Conservation (phyloP, 176 grass and related monocot species). For the Lolium perenne region DNA sequence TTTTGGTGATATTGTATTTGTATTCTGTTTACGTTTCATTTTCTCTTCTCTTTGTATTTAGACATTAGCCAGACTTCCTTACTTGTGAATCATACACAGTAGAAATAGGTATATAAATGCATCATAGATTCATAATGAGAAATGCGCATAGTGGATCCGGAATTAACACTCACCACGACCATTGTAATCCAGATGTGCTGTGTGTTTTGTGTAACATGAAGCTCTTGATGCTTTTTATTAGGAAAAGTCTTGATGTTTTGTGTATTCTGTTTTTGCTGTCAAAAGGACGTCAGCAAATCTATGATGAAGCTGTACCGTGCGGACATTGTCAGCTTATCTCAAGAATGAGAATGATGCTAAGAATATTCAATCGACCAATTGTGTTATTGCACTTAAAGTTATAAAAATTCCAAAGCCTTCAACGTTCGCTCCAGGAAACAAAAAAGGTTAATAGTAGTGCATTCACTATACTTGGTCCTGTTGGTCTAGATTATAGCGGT, state of each 20-base stretch:
- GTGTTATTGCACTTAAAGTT: not conserved
- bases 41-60: not conserved
- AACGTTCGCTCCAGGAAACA: not conserved
- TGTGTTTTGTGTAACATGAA: not conserved
- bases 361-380: not conserved
- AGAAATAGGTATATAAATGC: not conserved
- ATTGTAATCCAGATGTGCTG: not conserved
- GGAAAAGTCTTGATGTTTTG: not conserved
- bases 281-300: not conserved
- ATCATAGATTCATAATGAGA: not conserved
- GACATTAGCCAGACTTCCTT: not conserved
- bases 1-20: slow-evolving; percentile 10
- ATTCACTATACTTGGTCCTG: no score
- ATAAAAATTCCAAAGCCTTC: not conserved
- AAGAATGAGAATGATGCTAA: not conserved
- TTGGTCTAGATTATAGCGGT: no score
- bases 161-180: not conserved
- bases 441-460: no score
- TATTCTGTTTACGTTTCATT: not conserved
- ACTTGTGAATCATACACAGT: not conserved
- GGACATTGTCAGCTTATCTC: not conserved
- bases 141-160: no score
- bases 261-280: not conserved
- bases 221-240: no score
- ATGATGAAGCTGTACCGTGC: not conserved